phyloP scores from a whole-genome alignment of 2,329 filamentous ascomycete species.

The Aspergillus neotritici region DNA sequence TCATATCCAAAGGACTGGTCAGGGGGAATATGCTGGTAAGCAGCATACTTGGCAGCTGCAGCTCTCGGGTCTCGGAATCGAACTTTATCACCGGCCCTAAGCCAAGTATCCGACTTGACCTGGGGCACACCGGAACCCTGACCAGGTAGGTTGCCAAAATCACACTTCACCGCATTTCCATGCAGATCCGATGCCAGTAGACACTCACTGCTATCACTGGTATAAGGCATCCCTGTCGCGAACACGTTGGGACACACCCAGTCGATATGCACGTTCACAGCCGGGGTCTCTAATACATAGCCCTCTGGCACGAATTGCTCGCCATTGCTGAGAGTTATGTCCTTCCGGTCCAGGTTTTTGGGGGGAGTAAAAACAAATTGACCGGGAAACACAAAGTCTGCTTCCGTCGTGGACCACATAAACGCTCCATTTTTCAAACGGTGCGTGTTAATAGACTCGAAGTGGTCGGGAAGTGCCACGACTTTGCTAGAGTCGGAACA shows the following conservation, averaged over 20 bases:
- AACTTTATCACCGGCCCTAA: constrained; percentile 46
- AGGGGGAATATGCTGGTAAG: constrained; percentile 41
- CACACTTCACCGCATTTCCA: constrained; percentile 17
- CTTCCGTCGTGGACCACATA: constrained; percentile 6
- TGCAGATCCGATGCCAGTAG: constrained; percentile 17
- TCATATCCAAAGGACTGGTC: constrained; percentile 51
- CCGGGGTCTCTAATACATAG: constrained; percentile 48
- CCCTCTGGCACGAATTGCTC: constrained; percentile 48
- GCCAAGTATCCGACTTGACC: constrained; percentile 24
- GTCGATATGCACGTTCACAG: constrained; percentile 43
- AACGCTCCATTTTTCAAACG: constrained; percentile 5
- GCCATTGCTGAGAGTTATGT: constrained; percentile 50
- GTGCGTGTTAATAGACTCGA: neutral
- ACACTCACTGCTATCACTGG: constrained; percentile 7
- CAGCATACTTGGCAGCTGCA: constrained; percentile 50
- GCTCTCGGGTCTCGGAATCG: constrained; percentile 50
- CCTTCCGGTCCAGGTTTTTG: constrained; percentile 46
- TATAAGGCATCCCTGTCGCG: constrained; percentile 15
- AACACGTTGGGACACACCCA: constrained; percentile 48
- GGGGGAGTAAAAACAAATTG: constrained; percentile 50
- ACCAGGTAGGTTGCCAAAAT: constrained; percentile 17
- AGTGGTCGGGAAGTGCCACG: constrained; percentile 13
- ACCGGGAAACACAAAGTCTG: constrained; percentile 17
- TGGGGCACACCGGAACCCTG: neutral
- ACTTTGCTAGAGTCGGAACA: constrained; percentile 18